Base-by-base conservation (phyloP, 176 grass and related monocot genomes). In the Bonia amplexicaulis region DNA sequence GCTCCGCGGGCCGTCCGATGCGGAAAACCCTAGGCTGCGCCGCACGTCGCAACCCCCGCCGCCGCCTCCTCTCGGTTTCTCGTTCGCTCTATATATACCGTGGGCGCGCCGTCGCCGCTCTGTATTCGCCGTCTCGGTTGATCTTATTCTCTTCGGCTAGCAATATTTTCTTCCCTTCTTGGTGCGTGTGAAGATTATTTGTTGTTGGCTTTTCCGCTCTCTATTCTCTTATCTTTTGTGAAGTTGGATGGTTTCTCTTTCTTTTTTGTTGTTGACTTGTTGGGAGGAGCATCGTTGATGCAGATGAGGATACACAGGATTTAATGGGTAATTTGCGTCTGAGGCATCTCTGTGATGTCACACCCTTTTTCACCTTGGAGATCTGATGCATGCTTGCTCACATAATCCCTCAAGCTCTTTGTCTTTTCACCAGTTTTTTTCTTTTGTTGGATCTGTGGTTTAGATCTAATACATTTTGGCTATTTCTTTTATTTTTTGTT, bases 251-350 rank as follows among this genome's bases (percentile, higher is more conserved):
- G 41, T 41, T 40, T 41, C 33, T 67, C 35, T 22, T 40, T 10
- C 10, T 57, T 3, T 61, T 9, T 3, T 0, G 20, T n/a, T 40
- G 2, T 9, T 66, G 4, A 33, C 31, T 33, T 2, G 35, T 2
- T 45, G 13, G 6, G 29, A 13, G 4, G 52, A 10, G 54, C 20
- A 8, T 23, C 7, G 11, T 6, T 7, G 74, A 84, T 75, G 70
- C 82, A 89, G 23, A 85, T 89, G 77, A 81, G 7, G 88, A 89
- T 31, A 11, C 77, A 81, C n/a, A 31, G 85, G 82, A 69, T 76
- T 83, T 35, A 69, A 89, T 89, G 70, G 88, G 77, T 89, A 89
- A 85, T 89, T 89, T 89, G 88, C 82, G 26, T 89, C 88, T 89
- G 88, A 89, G 77, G 2, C 82, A 33, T 77, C 55, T 81, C 63